Evolutionary conservation across 176 grass and related monocot species (phyloP).

Genomic region (Rhynchospora pubera): DNA sequence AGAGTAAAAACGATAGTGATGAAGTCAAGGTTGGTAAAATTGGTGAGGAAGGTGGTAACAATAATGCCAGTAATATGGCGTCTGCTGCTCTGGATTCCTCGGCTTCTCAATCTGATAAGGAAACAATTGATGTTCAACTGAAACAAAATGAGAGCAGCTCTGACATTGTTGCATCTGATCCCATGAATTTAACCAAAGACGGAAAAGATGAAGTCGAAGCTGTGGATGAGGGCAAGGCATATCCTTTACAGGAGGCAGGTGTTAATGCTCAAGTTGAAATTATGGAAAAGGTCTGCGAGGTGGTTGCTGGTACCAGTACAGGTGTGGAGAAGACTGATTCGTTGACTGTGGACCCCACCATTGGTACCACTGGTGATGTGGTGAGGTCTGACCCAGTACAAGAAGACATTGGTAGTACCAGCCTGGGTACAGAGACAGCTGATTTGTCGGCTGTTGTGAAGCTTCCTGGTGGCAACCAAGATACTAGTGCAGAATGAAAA

Average conservation of each 20-base stretch:
- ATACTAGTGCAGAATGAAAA: neutral
- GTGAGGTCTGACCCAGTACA: neutral
- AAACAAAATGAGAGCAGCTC: neutral
- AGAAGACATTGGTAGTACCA: neutral
- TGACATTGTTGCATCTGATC: constrained; percentile 14
- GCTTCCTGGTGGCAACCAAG: neutral
- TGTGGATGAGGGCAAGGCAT: constrained; percentile 10
- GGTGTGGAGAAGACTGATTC: constrained; percentile 5
- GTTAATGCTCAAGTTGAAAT: neutral
- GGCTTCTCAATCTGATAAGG: neutral
- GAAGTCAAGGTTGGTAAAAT: neutral
- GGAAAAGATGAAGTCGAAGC: neutral
- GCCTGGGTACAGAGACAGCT: neutral
- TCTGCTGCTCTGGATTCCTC: neutral
- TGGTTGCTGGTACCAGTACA: neutral
- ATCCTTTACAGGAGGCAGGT: constrained; percentile 3
- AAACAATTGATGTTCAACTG: constrained; percentile 4
- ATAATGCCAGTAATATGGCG: neutral
- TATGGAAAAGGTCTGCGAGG: neutral
- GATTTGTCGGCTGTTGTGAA: neutral
- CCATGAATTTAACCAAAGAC: neutral
- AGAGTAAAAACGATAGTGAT: neutral
- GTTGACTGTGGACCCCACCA: neutral
- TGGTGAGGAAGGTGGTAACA: neutral
- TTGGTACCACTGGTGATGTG: neutral